phyloP scores from a whole-genome alignment of 768 basidiomycete genomes.

The Boletus fagicola region DNA sequence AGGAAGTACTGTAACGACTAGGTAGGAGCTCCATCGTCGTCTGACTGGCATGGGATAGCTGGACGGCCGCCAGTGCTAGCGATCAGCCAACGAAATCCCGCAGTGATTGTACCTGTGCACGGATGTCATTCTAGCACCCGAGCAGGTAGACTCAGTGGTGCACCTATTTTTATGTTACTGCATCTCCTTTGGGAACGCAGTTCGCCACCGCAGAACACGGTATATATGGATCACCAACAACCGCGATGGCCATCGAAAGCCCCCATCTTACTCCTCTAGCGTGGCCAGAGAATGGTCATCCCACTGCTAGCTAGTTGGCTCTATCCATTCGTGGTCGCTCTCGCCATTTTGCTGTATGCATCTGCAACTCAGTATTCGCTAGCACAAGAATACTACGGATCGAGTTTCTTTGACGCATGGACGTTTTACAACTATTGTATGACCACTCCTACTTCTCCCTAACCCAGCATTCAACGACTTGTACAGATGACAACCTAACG shows the following conservation, averaged over 20 bases:
- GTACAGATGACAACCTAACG: constrained; percentile 64
- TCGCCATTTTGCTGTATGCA: constrained; percentile 7
- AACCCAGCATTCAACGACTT: not conserved
- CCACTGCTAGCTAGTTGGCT: constrained; percentile 1
- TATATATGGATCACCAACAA: constrained; percentile 11
- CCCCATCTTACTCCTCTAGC: not conserved
- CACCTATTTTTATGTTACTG: not conserved
- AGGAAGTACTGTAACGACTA: too few relatives aligned
- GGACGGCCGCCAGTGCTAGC: not conserved
- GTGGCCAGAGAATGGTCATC: constrained; percentile 8
- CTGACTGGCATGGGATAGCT: not conserved
- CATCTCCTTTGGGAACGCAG: constrained; percentile 1
- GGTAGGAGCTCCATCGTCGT: too few relatives aligned
- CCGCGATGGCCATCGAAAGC: not conserved
- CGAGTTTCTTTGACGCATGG: constrained; percentile 68
- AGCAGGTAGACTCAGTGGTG: not conserved
- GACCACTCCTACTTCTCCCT: constrained; percentile 18
- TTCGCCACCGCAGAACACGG: not conserved
- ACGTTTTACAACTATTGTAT: constrained; percentile 58
- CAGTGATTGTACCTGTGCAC: not conserved
- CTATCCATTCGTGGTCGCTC: constrained; percentile 4
- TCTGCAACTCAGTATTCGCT: constrained; percentile 46
- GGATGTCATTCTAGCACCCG: constrained; percentile 3
- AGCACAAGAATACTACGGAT: constrained; percentile 55
- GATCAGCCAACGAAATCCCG: not conserved